Conservation (phyloP, 345 rosid species). For the Eucalyptus pauciflora region DNA sequence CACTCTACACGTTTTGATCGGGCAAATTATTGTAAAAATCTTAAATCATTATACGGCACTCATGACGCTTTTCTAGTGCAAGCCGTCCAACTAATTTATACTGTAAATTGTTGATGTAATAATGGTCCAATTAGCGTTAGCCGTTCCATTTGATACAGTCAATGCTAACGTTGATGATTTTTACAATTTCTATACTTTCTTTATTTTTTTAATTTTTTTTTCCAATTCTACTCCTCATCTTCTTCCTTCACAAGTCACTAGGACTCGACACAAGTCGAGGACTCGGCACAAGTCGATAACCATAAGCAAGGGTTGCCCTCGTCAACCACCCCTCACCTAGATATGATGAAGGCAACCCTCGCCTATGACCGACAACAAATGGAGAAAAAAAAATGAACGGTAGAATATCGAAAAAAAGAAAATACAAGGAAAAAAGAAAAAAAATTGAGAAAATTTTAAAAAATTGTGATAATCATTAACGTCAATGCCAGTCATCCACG, state of each 20-base stretch:
- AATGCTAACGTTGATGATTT: neutral
- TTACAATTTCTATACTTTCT: neutral
- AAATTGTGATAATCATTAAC: neutral
- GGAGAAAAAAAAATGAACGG: neutral
- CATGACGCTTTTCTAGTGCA: neutral
- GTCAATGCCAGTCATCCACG: accelerated
- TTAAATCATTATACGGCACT: no score
- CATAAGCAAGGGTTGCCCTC: neutral
- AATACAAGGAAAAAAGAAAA: no score
- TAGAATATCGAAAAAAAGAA: no score
- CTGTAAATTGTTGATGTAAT: neutral
- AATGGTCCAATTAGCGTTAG: neutral
- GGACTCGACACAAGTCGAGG: neutral
- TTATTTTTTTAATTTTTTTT: no score
- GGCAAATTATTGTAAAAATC: no score
- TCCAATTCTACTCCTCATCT: neutral
- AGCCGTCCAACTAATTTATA: no score
- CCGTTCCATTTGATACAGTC: neutral
- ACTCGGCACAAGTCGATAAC: neutral
- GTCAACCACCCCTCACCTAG: neutral
- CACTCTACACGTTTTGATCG: neutral
- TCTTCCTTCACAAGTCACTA: neutral
- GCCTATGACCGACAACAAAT: neutral
- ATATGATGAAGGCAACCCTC: neutral
- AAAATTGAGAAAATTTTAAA: no score